Conservation (phyloP, 345 rosid genomes). For the Dipteronia sinensis region DNA sequence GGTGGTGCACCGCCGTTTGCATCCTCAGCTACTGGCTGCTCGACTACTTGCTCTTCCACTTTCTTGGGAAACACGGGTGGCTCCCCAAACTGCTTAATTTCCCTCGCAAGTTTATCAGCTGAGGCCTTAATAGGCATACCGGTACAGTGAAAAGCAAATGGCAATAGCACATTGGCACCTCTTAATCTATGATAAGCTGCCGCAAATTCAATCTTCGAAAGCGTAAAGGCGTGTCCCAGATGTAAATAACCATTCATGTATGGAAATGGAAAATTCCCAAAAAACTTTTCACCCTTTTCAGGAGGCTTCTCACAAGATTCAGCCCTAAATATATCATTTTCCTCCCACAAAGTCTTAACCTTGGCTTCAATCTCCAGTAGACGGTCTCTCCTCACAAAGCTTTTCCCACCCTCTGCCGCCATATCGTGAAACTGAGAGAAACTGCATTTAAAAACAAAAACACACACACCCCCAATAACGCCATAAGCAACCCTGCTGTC, state of each 20-base stretch:
- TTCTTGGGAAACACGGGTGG: slow-evolving; percentile 68
- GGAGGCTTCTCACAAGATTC: slow-evolving; percentile 56
- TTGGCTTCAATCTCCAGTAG: slow-evolving; percentile 64
- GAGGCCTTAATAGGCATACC: slow-evolving; percentile 99
- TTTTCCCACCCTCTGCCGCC: slow-evolving; percentile 72
- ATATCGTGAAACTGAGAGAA: slow-evolving; percentile 44
- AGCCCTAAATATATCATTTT: slow-evolving; percentile 63
- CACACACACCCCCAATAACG: neutral
- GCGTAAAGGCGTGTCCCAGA: slow-evolving; percentile 78
- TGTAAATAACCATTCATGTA: slow-evolving; percentile 86
- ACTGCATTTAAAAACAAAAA: slow-evolving; percentile 26
- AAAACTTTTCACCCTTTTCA: slow-evolving; percentile 65
- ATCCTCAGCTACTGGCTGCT: slow-evolving; percentile 37
- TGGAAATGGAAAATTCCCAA: slow-evolving; percentile 76
- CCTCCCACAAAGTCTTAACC: slow-evolving; percentile 67
- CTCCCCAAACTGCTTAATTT: slow-evolving; percentile 66
- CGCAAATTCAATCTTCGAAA: slow-evolving; percentile 87
- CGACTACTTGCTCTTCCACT: slow-evolving; percentile 35
- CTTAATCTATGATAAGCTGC: slow-evolving; percentile 87
- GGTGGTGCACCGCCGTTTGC: slow-evolving; percentile 36
- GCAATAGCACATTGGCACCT: slow-evolving; percentile 83
- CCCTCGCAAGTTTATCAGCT: slow-evolving; percentile 85
- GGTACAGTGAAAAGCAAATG: slow-evolving; percentile 91
- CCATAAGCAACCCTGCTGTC: slow-evolving; percentile 1
- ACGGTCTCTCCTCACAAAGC: slow-evolving; percentile 76